Base-by-base conservation (phyloP, 495 filamentous ascomycete species). In the Aspergillus avenaceus region DNA sequence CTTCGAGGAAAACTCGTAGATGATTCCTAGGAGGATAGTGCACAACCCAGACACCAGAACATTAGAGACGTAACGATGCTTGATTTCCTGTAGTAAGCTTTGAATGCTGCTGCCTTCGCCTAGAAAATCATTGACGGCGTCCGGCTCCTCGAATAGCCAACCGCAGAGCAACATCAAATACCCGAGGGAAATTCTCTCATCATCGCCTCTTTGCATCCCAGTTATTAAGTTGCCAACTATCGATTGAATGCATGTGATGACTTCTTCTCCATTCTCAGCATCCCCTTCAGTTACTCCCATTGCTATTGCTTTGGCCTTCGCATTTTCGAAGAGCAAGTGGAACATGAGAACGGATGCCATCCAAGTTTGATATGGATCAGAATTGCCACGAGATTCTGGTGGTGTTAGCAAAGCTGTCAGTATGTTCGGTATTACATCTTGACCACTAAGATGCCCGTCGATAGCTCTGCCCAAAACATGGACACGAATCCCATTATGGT, bases 1-100 rank as follows among this genome's bases (percentile, higher is more conserved):
- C 60, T 95, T 96, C 8, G 91, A 96, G 16, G 91, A 97, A 57
- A 97, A 99, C 60, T 99, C 93, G 61, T 97, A 99, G 21, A 96
- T 73, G 26, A 95, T 87, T 27, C 91, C 95, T 4, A 96, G 73
- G 3, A 97, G 70, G 55, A 88, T 81, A 11, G 90, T 86, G 63
- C 84, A 91, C 16, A 99, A 74, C 1, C 93, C 93, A 53, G 88
- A 85, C 18, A 90, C 75, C 37, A 96, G 71, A n/a, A 74, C 70
- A 31, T 78, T 76, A 13, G 80, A 78, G 18, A 64, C 68, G 27
- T 73, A 69, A 47, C 81, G 82, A 44, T 82, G 79, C 25, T 84
- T 80, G 26, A 84, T 81, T 29, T 85, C 82, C 58, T 91, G 86
- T 22, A 95, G 78, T 11, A 98, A 79, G 19, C 83, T 87, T 60